These are phyloP conservation scores for Umbelopsis sp. DNA, from an alignment of 192 early-diverging fungal species.

Conservation along the genomic window DNA sequence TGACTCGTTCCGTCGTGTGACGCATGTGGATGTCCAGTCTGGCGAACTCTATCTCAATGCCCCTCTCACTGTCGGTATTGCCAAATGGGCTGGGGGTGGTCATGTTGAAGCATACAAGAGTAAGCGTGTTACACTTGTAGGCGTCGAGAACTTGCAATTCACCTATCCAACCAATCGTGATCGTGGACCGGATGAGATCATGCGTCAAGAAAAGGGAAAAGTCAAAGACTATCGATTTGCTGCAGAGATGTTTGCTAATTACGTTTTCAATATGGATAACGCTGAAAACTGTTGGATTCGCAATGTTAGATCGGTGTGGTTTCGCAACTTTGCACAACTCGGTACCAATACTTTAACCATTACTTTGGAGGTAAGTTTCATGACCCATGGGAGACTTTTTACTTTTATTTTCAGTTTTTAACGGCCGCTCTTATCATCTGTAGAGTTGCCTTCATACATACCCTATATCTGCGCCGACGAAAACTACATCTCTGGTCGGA, in stretches of 20 bases:
- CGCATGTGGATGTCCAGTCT: conserved; percentile 25
- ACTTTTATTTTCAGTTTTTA: no score
- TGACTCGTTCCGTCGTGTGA: conserved; percentile 39
- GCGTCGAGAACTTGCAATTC: conserved; percentile 43
- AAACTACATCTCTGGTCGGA: conserved; percentile 26
- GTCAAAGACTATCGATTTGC: conserved; percentile 49
- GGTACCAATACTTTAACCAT: conserved; percentile 32
- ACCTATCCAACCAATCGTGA: conserved; percentile 36
- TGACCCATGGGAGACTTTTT: no score
- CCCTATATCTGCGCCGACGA: not conserved
- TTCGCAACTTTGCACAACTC: conserved; percentile 46
- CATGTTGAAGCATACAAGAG: conserved; percentile 41
- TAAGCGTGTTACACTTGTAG: conserved; percentile 31
- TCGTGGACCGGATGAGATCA: conserved; percentile 30
- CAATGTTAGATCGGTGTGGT: conserved; percentile 38
- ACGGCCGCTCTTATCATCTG: not conserved
- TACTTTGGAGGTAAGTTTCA: conserved; percentile 35
- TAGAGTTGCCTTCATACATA: conserved; percentile 31
- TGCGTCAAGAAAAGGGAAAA: conserved; percentile 37
- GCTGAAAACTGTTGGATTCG: conserved; percentile 43
- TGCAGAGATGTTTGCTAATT: conserved; percentile 47
- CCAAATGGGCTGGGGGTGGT: conserved; percentile 39
- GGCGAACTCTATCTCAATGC: conserved; percentile 38
- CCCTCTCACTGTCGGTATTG: conserved; percentile 42
- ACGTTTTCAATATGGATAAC: conserved; percentile 36